A percentile compares a stretch with the other conserved stretches of the same genome.
Conservation (phyloP, 2,329 filamentous ascomycete genomes). For the Apiospora aurea region DNA sequence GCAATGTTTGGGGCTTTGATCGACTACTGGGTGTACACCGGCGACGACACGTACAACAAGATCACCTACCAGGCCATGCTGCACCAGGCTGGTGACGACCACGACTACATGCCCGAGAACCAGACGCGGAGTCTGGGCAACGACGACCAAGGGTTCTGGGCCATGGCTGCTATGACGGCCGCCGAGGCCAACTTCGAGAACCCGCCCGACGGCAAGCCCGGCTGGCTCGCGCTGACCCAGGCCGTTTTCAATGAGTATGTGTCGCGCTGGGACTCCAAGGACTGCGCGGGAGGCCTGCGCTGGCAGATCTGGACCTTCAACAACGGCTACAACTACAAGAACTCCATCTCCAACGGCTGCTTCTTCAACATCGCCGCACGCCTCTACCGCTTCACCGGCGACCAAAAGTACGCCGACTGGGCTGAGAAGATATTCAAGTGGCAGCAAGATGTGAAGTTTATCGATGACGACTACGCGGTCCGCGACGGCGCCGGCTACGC, state of each 20-base stretch:
- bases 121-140: conserved; percentile 70
- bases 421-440: conserved; percentile 75
- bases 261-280: conserved; percentile 69
- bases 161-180: conserved; percentile 79
- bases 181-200: conserved; percentile 79
- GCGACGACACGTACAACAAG: conserved; percentile 69
- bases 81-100: conserved; percentile 65
- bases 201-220: conserved; percentile 65
- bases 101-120: conserved; percentile 72
- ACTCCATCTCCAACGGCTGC: conserved; percentile 72
- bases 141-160: conserved; percentile 86
- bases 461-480: conserved; percentile 62
- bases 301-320: conserved; percentile 89
- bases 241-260: conserved; percentile 83
- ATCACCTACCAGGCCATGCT: conserved; percentile 64
- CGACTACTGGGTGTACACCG: conserved; percentile 76
- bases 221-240: conserved; percentile 81
- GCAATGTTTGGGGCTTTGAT: conserved; percentile 75
- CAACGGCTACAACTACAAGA: conserved; percentile 73
- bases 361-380: conserved; percentile 75
- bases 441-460: conserved; percentile 62
- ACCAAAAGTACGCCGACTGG: conserved; percentile 80
- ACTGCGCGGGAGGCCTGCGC: conserved; percentile 77
- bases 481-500: conserved; percentile 58
- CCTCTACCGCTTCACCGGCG: conserved; percentile 79